Evolutionary conservation across 768 basidiomycete genomes (phyloP), one percentile per base, ranked within the genome.

Genomic region (Macrolepiota fuliginosa): DNA sequence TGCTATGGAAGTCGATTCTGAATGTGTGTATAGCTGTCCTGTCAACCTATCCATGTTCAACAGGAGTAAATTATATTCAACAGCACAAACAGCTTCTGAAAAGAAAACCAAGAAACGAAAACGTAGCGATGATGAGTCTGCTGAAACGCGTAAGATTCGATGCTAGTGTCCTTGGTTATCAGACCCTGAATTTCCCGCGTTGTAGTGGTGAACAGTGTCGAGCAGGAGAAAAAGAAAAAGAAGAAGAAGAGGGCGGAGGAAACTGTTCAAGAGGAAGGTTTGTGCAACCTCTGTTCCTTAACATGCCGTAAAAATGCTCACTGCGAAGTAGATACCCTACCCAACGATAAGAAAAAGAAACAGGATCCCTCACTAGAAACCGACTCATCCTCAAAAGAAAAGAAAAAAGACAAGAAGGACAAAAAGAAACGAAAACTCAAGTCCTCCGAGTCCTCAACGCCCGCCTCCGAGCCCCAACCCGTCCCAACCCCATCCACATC

Each of bases 351-450:
- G 53, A 50, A 59, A 49, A 40, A 52, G 37, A 50, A 17, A 39
- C 32, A 36, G 19, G 27, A 46, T 4, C 39, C 52, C 3, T 37
- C 25, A 15, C 32, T 40, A n/a, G 40, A 50, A 46, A 53, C 42
- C 32, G 53, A 56, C 24, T 52, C 22, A 42, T 51, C 58, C 19
- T 55, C 62, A 27, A 58, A 58, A 58, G 63, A 62, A 36, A 45
- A 65, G 56, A 68, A 63, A 51, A 64, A 68, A 54, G 72, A 75
- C 58, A 75, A 76, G 61, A 75, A 75, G 70, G 72, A 73, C 49
- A 77, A 77, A 72, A 74, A 72, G 66, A 81, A 78, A 67, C 75
- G 75, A 32, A 80, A 81, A 64, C 73, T 74, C 7, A 73, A 79
- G 32, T 63, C 64, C n/a, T 59, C 69, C 19, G 61, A 68, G 10